Percentiles rank a stretch among this genome's conserved stretches.
Evolutionary conservation across 108 stramenopile species (phyloP).

Genomic region (Fistulifera solaris): DNA sequence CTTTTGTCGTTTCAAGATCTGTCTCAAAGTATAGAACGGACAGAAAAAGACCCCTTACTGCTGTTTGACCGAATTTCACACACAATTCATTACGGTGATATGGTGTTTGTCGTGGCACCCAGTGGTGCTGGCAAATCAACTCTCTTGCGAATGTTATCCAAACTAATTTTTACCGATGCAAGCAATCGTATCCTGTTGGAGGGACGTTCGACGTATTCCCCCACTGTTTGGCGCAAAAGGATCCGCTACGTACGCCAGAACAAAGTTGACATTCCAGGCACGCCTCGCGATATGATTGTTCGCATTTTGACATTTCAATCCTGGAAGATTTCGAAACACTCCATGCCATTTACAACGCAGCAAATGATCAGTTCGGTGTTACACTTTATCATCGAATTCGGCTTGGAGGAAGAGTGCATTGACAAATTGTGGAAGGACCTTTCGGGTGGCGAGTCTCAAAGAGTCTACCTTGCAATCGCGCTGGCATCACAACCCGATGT

Average conservation of each 20-base stretch:
- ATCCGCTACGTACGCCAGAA: conserved; percentile 81
- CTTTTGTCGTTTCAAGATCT: too few relatives aligned
- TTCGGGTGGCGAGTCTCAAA: conserved; percentile 82
- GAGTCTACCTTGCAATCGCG: conserved; percentile 64
- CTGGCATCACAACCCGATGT: conserved; percentile 56
- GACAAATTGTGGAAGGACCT: conserved; percentile 64
- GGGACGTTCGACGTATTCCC: conserved; percentile 12
- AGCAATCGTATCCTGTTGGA: conserved; percentile 7
- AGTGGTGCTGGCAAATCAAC: conserved; percentile 71
- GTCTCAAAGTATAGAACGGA: too few relatives aligned
- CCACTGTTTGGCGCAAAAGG: conserved; percentile 38
- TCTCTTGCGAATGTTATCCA: conserved; percentile 57
- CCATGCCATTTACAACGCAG: background rate
- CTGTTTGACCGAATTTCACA: conserved; percentile 23
- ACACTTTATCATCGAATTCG: conserved; percentile 17
- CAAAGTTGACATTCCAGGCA: conserved; percentile 55
- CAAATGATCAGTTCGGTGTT: conserved; percentile 8
- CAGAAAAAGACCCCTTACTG: background rate
- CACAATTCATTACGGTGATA: conserved; percentile 11
- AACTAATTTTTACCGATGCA: conserved; percentile 30
- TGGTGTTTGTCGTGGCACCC: conserved; percentile 28
- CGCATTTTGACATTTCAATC: conserved; percentile 19
- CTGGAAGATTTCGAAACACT: conserved; percentile 6
- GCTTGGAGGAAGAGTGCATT: conserved; percentile 13
- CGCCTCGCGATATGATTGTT: conserved; percentile 33